Conservation (phyloP, 805 yeast genomes). For the Candida sanyiensis region DNA sequence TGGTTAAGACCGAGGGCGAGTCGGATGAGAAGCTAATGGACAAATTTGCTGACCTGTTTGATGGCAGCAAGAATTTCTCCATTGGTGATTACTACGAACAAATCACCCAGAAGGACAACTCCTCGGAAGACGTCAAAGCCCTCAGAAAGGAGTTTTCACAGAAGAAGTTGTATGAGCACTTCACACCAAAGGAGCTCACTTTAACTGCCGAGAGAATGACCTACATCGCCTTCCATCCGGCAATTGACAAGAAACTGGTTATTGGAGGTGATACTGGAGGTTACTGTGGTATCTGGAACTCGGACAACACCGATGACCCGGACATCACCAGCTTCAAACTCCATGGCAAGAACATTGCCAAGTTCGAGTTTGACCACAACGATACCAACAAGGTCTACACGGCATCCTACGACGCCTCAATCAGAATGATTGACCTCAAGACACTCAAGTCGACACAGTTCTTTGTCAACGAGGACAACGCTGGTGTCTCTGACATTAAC, state of each 20-base stretch:
- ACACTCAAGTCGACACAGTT: conserved; percentile 55
- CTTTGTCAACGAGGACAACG: conserved; percentile 48
- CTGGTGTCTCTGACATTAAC: conserved; percentile 74
- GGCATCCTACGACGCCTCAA: conserved; percentile 83
- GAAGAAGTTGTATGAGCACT: conserved; percentile 46
- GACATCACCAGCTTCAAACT: conserved; percentile 61
- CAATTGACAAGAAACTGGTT: conserved; percentile 52
- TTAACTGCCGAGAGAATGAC: conserved; percentile 68
- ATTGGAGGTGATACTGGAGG: conserved; percentile 91
- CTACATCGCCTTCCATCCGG: conserved; percentile 72
- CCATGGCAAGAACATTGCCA: conserved; percentile 71
- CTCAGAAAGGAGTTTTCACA: conserved; percentile 50
- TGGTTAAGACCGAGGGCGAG: conserved; percentile 39
- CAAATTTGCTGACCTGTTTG: conserved; percentile 27
- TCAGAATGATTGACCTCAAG: conserved; percentile 64
- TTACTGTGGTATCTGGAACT: conserved; percentile 83
- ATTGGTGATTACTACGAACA: conserved; percentile 68
- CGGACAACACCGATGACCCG: conserved; percentile 37
- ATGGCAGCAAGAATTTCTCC: conserved; percentile 36
- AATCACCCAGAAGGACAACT: conserved; percentile 33
- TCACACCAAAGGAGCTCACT: conserved; percentile 66
- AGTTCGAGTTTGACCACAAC: conserved; percentile 47
- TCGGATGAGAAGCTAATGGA: conserved; percentile 26
- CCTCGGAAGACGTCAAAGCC: conserved; percentile 37
- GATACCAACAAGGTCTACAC: conserved; percentile 55